Evolutionary conservation across 2,329 filamentous ascomycete species (phyloP).

Genomic region (Teratosphaeria zuluensis): DNA sequence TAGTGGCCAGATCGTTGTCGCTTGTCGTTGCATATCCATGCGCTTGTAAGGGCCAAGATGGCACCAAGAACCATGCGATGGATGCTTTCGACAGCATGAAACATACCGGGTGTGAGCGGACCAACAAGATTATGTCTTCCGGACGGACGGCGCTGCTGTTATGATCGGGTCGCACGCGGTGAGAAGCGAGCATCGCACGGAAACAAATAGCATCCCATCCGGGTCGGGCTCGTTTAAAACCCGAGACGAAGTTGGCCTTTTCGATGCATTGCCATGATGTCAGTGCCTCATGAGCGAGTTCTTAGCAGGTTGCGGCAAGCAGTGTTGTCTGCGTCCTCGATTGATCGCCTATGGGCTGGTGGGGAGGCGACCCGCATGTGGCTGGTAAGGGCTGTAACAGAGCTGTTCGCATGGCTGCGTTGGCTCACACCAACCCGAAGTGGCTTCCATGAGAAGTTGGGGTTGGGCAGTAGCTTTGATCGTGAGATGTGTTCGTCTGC

Average conservation of each 20-base stretch:
- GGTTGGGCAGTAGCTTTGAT: background rate
- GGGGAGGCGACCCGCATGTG: background rate
- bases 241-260: background rate
- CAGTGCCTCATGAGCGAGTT: background rate
- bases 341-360: background rate
- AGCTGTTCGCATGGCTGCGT: background rate
- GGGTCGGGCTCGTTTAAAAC: too few relatives aligned
- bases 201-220: too few relatives aligned
- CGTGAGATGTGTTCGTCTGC: background rate
- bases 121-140: background rate
- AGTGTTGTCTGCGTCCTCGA: background rate
- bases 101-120: background rate
- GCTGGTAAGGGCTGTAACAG: background rate
- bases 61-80: background rate
- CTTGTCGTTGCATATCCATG: background rate
- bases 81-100: background rate
- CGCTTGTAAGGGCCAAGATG: background rate
- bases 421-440: background rate
- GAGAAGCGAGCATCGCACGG: too few relatives aligned
- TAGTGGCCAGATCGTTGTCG: background rate
- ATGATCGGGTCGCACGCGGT: too few relatives aligned
- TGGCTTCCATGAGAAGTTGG: background rate
- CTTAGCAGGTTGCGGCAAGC: background rate
- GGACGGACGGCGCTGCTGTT: too few relatives aligned
- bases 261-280: background rate